Evolutionary conservation across 805 yeast genomes (phyloP), one percentile per base, ranked within the genome.

Genomic region (Candida insectorum): DNA sequence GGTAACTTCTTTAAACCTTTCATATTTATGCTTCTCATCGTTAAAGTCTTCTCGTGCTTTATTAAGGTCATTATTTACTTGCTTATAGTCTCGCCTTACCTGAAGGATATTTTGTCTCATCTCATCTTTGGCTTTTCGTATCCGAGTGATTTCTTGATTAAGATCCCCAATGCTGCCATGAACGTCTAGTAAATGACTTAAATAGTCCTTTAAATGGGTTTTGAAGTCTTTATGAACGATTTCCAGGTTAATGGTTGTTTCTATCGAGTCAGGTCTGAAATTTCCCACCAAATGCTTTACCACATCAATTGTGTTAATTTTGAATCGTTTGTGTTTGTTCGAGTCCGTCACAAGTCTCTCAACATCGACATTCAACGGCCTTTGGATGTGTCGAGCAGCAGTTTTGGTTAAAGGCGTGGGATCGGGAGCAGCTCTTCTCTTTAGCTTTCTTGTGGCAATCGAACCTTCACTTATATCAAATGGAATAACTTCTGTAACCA

Each of bases 241-340:
- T 24, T 41, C 31, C 17, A 54, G 57, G 23, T 52, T 54, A 4
- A 55, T 31, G 9, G 33, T 38, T 4, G 31, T 12, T 15, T 47
- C 46, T 11, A 31, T 28, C 2, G 14, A 21, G 4, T 40, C 42
- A 4, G 66, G 62, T n/a, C 48, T 45, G 33, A 54, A 60, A 15
- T 51, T 45, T 13, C 45, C 44, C 7, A 64, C 54, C 19, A 61
- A 46, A 31, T 58, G 62, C 30, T 49, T 55, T 11, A 66, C 41
- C 12, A 64, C 70, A 39, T 66, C 71, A 3, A 65, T 31, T 1
- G 68, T 60, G 34, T 55, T 58, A 30, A 64, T 27, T 23, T 50
- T 52, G 26, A 45, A 40, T 16, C 65, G 36, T 26, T 49, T 52
- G 28, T 51, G 58, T 8, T 52, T 39, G 4, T 44, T 47, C 4